These are phyloP conservation scores for Aspergillus wentii DNA, from an alignment of 495 filamentous ascomycete species.

Conservation along the genomic window DNA sequence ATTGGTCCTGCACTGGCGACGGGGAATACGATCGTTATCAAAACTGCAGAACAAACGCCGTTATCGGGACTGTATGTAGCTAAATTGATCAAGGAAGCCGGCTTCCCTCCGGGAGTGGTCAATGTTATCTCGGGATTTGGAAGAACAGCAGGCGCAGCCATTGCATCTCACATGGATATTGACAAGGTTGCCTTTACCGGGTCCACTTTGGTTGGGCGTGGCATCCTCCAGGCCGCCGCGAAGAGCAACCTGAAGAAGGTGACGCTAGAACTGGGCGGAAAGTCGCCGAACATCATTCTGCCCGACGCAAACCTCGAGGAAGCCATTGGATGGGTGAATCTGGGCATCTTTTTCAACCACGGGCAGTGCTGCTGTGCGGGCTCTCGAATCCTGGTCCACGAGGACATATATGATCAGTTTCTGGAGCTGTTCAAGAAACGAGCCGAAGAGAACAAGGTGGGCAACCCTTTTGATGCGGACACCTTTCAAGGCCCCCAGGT, in stretches of 20 bases:
- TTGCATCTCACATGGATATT: constrained; percentile 92
- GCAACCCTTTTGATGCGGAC: constrained; percentile 79
- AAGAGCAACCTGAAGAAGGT: constrained; percentile 98
- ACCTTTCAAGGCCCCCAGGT: constrained; percentile 99
- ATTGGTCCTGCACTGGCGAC: constrained; percentile 87
- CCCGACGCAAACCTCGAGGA: constrained; percentile 93
- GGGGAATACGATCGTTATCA: constrained; percentile 87
- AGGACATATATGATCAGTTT: constrained; percentile 95
- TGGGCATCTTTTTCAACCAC: constrained; percentile 98
- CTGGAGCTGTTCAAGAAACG: constrained; percentile 82
- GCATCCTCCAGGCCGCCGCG: constrained; percentile 94
- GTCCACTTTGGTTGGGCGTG: constrained; percentile 83
- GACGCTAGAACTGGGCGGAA: constrained; percentile 96
- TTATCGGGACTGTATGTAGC: constrained; percentile 79
- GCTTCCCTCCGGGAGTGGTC: constrained; percentile 92
- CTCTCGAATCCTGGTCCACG: constrained; percentile 93
- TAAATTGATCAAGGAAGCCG: constrained; percentile 83
- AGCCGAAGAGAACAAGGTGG: constrained; percentile 75
- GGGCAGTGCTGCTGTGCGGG: constrained; percentile 98
- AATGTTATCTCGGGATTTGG: constrained; percentile 95
- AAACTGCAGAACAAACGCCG: constrained; percentile 96
- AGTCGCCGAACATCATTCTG: constrained; percentile 98
- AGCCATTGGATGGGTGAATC: constrained; percentile 97
- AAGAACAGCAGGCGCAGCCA: constrained; percentile 82
- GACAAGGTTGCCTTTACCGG: constrained; percentile 99